Evolutionary conservation across 139 green algal genomes (phyloP), one percentile per base, ranked within the genome.

Genomic region (Cymbomonas tetramitiformis): DNA sequence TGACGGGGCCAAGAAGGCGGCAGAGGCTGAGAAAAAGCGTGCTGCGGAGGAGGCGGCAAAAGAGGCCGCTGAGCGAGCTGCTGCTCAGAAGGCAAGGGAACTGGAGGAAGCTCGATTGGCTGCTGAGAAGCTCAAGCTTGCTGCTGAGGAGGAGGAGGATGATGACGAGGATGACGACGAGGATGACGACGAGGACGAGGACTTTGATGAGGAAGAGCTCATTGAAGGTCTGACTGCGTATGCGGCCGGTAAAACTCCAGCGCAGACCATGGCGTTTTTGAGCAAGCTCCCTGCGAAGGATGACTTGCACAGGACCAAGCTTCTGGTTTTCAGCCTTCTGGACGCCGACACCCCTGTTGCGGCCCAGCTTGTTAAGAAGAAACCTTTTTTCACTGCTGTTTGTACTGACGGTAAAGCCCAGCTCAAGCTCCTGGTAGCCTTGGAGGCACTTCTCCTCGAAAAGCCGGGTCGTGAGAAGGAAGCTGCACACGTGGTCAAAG

Each of bases 401-500:
- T 52, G 24, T 12, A 38, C 30, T 2, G 64, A 67, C 25, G 64
- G 28, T 7, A 34, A 61, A 10, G 29, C 21, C 7, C 69, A 76
- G 58, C 32, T 39, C 4, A 30, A 23, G 8, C 38, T 78, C 28
- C 57, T 76, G 10, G 26, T 15, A 26, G 62, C 36, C 21, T 28
- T 76, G 19, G 70, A 78, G 51, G n/a, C 48, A 3, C 72, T 58
- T 48, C 56, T 57, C 53, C 58, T 38, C n/a, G 46, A 62, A 29
- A 71, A 34, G 9, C 28, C 68, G 10, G 61, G 62, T 15, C 58
- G 41, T 4, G 38, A 56, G 41, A 78, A 75, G 41, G 84, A 95
- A 69, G 62, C 73, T 1, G 57, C 82, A 0, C 60, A 84, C 36
- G 67, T 83, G n/a, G 65, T 95, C 8, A 95, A 95, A 78, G 62